Evolutionary conservation across 78 protist genomes (phyloP), one percentile per base, ranked within the genome.

Genomic region (Guillardia theta): DNA sequence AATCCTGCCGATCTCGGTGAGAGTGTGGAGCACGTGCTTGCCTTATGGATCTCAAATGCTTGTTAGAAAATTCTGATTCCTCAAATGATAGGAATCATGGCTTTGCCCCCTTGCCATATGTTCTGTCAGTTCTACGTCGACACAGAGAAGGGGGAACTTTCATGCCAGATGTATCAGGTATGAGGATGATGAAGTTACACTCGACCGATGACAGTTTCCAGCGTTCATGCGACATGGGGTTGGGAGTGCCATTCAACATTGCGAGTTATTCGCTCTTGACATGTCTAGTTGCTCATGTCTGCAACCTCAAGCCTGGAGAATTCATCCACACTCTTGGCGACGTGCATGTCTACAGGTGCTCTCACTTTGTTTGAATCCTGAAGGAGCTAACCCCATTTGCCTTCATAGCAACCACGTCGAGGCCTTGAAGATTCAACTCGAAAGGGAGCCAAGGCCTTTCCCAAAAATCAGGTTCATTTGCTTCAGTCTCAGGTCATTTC

Each of bases 161-260:
- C 96, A 0, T 96, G 97, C 94, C 96, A 93, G 93, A 45, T 97
- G 97, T 97, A 97, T 95, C 98, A 97, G 93, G 90, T 96, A 4
- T 1, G 88, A 50, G 30, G 15, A 15, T 10, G 30, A 19, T 50
- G 58, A 19, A 15, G 15, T 50, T 10, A 50, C 58, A 15, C 30
- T 15, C 15, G 58, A 50, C 58, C 30, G 58, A 10, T 10, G 58
- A 15, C 58, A 50, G 30, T 12, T 24, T 8, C 43, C 78, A 77
- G 88, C 88, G 88, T 5, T 87, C 64, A 27, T 78, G 90, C 78
- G 98, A 95, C 93, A 94, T 96, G 95, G 98, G 98, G 0, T 96
- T 98, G 44, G 99, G 99, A 6, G 98, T 97, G 50, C 99, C 99
- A 22, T 98, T 98, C 97, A 98, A 98, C 97, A 97, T 98, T 76